These are phyloP conservation scores for Kregervanrija pseudodelftensis DNA, from an alignment of 805 yeast species.

Conservation along the genomic window DNA sequence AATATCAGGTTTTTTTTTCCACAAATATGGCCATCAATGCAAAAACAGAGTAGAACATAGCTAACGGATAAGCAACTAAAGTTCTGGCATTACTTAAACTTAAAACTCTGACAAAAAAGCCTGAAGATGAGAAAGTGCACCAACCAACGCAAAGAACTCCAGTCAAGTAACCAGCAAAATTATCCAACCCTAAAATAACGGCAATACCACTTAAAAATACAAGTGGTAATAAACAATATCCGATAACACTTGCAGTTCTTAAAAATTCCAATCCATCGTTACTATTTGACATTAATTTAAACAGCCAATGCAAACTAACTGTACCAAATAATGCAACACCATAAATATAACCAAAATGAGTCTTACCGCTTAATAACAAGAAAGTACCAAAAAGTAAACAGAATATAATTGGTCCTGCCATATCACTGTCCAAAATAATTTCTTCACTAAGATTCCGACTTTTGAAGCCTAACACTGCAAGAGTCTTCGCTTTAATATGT, in stretches of 20 bases:
- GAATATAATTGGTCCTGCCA: constrained; percentile 92
- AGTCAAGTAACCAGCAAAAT: constrained; percentile 61
- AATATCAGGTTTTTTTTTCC: constrained; percentile 21
- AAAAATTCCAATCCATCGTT: constrained; percentile 39
- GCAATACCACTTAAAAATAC: constrained; percentile 71
- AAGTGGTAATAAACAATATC: constrained; percentile 88
- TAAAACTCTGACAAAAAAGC: constrained; percentile 81
- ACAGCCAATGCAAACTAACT: constrained; percentile 70
- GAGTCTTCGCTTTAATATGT: constrained; percentile 79
- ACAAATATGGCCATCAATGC: constrained; percentile 89
- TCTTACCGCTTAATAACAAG: constrained; percentile 79
- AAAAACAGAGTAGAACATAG: constrained; percentile 86
- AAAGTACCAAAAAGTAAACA: constrained; percentile 81
- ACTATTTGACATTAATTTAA: constrained; percentile 76
- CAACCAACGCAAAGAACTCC: constrained; percentile 67
- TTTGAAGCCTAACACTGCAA: constrained; percentile 76
- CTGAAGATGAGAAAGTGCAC: constrained; percentile 93
- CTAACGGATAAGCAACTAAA: constrained; percentile 87
- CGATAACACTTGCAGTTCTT: constrained; percentile 85
- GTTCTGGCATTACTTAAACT: constrained; percentile 80
- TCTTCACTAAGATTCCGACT: constrained; percentile 56
- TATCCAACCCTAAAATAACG: constrained; percentile 62
- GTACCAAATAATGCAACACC: constrained; percentile 95
- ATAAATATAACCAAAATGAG: constrained; percentile 93
- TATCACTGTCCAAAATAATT: constrained; percentile 79